Evolutionary conservation across 23 red algal genomes (phyloP).

Genomic region (Gracilaria vermiculophylla): DNA sequence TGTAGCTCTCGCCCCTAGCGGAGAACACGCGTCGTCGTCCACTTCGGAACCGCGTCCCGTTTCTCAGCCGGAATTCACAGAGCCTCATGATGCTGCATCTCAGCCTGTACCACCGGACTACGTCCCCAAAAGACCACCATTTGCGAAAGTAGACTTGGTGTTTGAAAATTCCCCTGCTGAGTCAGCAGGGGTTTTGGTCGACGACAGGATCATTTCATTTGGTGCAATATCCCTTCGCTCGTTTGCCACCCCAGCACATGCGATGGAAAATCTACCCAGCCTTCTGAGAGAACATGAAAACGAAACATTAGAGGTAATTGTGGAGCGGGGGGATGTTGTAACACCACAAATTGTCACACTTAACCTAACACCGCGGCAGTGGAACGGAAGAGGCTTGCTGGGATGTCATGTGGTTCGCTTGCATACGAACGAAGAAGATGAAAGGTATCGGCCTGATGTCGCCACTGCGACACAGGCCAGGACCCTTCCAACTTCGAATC

Average conservation of each 20-base stretch:
- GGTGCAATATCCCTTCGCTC: slow-evolving; percentile 52
- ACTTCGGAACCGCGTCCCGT: background rate
- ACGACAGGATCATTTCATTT: slow-evolving; percentile 58
- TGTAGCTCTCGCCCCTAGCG: slow-evolving; percentile 50
- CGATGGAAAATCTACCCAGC: slow-evolving; percentile 37
- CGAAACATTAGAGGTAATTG: slow-evolving; percentile 39
- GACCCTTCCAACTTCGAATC: background rate
- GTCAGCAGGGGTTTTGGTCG: slow-evolving; percentile 38
- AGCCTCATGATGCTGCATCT: slow-evolving; percentile 17
- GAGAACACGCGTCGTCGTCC: background rate
- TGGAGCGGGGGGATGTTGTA: slow-evolving; percentile 10
- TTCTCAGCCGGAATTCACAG: slow-evolving; percentile 5
- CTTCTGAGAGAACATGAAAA: slow-evolving; percentile 44
- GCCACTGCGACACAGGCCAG: slow-evolving; percentile 21
- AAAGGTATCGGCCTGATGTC: slow-evolving; percentile 51
- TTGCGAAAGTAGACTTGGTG: slow-evolving; percentile 69
- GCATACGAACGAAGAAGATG: slow-evolving; percentile 37
- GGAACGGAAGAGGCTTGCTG: slow-evolving; percentile 58
- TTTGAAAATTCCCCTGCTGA: slow-evolving; percentile 46
- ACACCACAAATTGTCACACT: background rate
- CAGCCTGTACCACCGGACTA: background rate
- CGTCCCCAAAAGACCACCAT: slow-evolving; percentile 8
- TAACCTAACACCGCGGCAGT: slow-evolving; percentile 21
- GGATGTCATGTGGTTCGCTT: slow-evolving; percentile 66
- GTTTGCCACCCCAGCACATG: slow-evolving; percentile 2